Conservation (phyloP, 306 rosid species). For the Malus orientalis region DNA sequence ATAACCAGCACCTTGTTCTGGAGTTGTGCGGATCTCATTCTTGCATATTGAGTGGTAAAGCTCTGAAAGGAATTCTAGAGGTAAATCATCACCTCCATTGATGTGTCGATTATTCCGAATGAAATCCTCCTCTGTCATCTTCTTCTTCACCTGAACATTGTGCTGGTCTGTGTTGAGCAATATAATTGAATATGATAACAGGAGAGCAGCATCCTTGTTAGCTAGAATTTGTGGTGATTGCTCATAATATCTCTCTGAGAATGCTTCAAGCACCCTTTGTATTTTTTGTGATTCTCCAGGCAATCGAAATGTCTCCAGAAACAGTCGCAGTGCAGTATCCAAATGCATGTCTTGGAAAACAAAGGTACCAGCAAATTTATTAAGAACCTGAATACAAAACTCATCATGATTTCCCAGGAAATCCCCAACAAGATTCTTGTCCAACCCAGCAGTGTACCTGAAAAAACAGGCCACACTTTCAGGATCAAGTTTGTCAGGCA, state of each 20-base stretch:
- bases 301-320: constrained; percentile 87
- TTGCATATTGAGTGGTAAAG: constrained; percentile 84
- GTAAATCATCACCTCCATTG: constrained; percentile 88
- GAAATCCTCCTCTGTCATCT: constrained; percentile 96
- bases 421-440: constrained; percentile 97
- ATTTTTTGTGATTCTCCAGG: constrained; percentile 99
- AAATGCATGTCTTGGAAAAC: constrained; percentile 94
- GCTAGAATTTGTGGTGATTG: constrained; percentile 86
- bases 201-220: constrained; percentile 96
- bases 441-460: constrained; percentile 93
- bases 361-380: constrained; percentile 92
- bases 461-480: constrained; percentile 98
- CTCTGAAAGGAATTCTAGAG: constrained; percentile 78
- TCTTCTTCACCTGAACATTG: constrained; percentile 91
- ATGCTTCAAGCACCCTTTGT: constrained; percentile 98
- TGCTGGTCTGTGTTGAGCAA: constrained; percentile 97
- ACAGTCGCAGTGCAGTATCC: constrained; percentile 91
- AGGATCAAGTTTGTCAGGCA: constrained; percentile 98
- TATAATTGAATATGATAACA: constrained; percentile 80
- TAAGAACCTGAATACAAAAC: constrained; percentile 97
- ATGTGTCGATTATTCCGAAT: constrained; percentile 84
- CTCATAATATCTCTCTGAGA: constrained; percentile 96
- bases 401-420: constrained; percentile 94
- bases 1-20: constrained; percentile 86
- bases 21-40: constrained; percentile 93